Evolutionary conservation across 2,329 filamentous ascomycete species (phyloP), one percentile per base, ranked within the genome.

Genomic region (Ascomycota sp.): DNA sequence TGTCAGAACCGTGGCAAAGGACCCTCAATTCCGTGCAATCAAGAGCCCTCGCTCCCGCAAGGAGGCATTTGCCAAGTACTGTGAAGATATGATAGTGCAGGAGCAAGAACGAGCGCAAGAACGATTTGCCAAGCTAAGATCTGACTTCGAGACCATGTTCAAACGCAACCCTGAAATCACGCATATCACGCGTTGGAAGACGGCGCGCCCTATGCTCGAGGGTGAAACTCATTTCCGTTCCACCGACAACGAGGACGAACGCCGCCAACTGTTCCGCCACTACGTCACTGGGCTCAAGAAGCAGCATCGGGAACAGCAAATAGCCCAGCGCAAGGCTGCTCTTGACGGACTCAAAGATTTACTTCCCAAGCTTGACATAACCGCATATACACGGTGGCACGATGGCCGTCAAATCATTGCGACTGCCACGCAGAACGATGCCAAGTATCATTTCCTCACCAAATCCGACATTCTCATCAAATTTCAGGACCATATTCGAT

Each of bases 131-230:
- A 95, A 94, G 59, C 65, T 95, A 46, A 80, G 83, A 44, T 67
- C 79, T 52, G 89, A 95, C 61, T 98, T 98, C 53, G 77, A 78
- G 41, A 85, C 75, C 32, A 98, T 98, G 89, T 67, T 98, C 40
- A 82, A 77, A 55, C 85, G 83, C 40, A 86, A 98, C 51, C 83
- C 85, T 36, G 89, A 98, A 53, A 95, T 98, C 53, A 89, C 85
- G 52, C 73, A 94, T 51, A 94, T 91, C 52, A 94, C 86, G 25
- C 77, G 83, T 36, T 98, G 89, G 89, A 92, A 83, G 65, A 94
- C 82, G 11, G 89, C 86, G 31, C 75, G 81, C 29, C 82, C 83
- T 8, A 91, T 94, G 38, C 82, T 98, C 37, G 82, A 95, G 53
- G 78, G 78, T 29, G 89, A 98, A 60, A 89, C 82, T 28, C 89